Evolutionary conservation across 2,329 filamentous ascomycete genomes (phyloP).

Genomic region (Colletotrichum horii): DNA sequence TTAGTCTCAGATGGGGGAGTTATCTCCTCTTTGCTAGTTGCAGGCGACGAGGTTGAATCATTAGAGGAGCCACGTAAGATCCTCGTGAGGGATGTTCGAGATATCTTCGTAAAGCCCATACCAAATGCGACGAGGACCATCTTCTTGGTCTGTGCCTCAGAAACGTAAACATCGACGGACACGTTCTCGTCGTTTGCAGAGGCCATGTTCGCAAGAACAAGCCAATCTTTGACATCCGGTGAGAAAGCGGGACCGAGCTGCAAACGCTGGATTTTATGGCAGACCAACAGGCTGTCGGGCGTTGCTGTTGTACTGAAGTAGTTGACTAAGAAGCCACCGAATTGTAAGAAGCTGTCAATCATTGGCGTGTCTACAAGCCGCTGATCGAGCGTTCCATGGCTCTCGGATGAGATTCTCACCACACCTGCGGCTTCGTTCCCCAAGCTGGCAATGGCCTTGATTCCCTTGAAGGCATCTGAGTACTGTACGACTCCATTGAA

Average conservation of each 20-base stretch:
- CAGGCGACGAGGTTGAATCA: fast-evolving
- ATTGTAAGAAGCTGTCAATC: slow-evolving; percentile 12
- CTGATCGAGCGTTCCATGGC: not conserved
- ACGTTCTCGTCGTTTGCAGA: not conserved
- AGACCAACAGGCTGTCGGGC: not conserved
- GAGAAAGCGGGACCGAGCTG: not conserved
- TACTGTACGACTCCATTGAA: not conserved
- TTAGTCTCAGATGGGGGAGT: fast-evolving
- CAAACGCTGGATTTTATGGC: not conserved
- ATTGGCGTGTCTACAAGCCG: not conserved
- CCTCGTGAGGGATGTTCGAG: not conserved
- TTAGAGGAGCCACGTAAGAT: not conserved
- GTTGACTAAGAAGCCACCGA: slow-evolving; percentile 24
- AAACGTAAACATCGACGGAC: not conserved
- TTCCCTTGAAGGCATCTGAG: not conserved
- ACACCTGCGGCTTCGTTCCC: not conserved
- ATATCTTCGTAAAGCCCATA: not conserved
- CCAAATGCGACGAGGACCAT: not conserved
- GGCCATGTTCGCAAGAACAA: not conserved
- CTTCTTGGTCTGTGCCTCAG: not conserved
- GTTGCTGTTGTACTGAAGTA: not conserved
- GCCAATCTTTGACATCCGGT: not conserved
- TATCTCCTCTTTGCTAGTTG: fast-evolving
- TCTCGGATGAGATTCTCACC: not conserved
- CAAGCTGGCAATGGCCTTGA: not conserved